Evolutionary conservation across 306 rosid species (phyloP), one percentile per base, ranked within the genome.

Genomic region (Abrus precatorius): DNA sequence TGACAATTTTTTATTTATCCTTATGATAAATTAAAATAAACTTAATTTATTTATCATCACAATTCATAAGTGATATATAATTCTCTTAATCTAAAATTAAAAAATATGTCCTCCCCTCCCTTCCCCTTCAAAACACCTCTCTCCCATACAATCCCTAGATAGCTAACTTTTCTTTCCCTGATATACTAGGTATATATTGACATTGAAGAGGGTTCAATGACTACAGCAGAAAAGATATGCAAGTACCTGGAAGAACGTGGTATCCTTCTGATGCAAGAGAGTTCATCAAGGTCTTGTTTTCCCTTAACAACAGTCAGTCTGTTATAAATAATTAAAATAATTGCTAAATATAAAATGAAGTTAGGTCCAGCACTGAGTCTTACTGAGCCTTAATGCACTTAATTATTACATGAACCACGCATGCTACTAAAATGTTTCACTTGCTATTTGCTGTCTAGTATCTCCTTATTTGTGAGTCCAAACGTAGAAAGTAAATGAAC

Each of bases 231-330:
- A 74, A 87, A 84, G 82, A 69, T 94, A 33, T 13, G 72, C 81
- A 87, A 89, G 82, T 82, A 85, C 65, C 40, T 92, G 83, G 88
- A 83, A 87, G 90, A 88, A 40, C 87, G 86, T 34, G 94, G 94
- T 30, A 79, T 92, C 69, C 91, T 85, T 61, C 14, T 88, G 66
- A 69, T 92, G 91, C 80, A 3, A 43, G 91, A 70, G 72, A 77
- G 82, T 83, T 63, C 89, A 41, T 75, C 92, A 78, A 94, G 98
- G 98, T 94, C 36, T 68, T 76, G 9, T 76, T 85, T 70, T 5
- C 59, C 54, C 55, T 43, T 69, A 75, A 66, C 4, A 69, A 79
- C 49, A 61, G 49, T 84, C 75, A 67, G 29, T 53, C 74, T 79
- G 48, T 56, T 10, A 47, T 65, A 55, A 72, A 55, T 77, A 54